A percentile compares a stretch with the other conserved stretches of the same genome.
These are phyloP conservation scores for Boletus semigastroideus DNA, from an alignment of 1,284 basidiomycete species.

Conservation along the genomic window DNA sequence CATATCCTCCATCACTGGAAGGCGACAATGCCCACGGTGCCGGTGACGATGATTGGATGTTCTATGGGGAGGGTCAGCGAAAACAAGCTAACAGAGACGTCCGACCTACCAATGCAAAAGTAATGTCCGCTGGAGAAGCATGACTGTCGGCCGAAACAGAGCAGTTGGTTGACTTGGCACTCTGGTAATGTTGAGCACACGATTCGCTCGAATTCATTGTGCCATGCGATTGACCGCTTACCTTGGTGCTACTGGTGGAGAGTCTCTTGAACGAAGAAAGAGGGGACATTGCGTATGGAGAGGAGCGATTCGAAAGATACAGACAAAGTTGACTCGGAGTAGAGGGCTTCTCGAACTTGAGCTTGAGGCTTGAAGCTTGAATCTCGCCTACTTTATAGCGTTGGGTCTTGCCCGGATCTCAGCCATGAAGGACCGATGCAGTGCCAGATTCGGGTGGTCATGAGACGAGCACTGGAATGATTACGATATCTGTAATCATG, in stretches of 20 bases:
- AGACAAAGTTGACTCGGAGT: background rate
- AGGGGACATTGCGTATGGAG: constrained; percentile 15
- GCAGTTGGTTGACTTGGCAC: constrained; percentile 18
- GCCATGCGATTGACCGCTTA: background rate
- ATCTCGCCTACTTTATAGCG: constrained; percentile 18
- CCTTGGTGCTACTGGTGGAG: constrained; percentile 20
- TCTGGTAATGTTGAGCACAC: constrained; percentile 7
- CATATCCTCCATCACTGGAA: constrained; percentile 14
- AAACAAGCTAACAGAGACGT: background rate
- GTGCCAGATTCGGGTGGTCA: background rate
- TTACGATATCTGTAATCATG: background rate
- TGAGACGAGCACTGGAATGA: background rate
- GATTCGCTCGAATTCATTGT: background rate
- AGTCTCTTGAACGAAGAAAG: constrained; percentile 23
- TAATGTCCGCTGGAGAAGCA: constrained; percentile 20
- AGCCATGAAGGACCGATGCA: background rate
- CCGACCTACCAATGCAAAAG: constrained; percentile 21
- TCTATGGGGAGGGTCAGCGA: constrained; percentile 5
- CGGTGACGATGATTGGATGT: constrained; percentile 14
- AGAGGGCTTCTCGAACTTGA: background rate
- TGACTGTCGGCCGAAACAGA: constrained; percentile 11
- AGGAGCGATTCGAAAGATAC: background rate
- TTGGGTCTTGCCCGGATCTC: constrained; percentile 6
- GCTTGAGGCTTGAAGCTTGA: background rate
- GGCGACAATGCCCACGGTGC: background rate